Percentiles rank a stretch among this genome's conserved stretches.
phyloP scores from a whole-genome alignment of 2,329 filamentous ascomycete genomes.

The Aspergillus quadricinctus region DNA sequence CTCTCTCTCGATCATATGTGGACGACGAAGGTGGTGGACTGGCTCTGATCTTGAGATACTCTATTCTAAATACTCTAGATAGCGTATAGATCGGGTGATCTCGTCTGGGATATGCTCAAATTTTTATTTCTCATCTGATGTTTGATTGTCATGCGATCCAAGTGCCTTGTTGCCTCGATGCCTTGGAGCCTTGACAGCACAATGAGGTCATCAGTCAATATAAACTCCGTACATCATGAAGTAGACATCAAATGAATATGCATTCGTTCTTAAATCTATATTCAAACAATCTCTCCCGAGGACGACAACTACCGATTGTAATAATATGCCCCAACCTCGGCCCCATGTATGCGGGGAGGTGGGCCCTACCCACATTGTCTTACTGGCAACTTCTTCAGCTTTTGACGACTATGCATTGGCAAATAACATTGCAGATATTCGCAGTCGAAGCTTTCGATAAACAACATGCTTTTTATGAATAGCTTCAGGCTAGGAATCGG shows the following conservation, averaged over 20 bases:
- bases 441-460: not conserved
- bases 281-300: not conserved
- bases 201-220: not conserved
- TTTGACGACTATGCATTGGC: not conserved
- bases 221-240: too few species aligned
- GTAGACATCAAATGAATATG: not conserved
- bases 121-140: not conserved
- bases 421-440: not conserved
- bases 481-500: not conserved
- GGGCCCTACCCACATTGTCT: conserved; percentile 3
- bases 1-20: not conserved
- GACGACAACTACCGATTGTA: not conserved
- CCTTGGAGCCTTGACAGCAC: not conserved
- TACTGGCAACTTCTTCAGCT: not conserved
- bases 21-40: not conserved
- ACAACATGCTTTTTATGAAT: not conserved
- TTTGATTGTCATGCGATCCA: too few species aligned
- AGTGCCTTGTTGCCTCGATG: not conserved
- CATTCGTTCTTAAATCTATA: not conserved
- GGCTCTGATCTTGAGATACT: not conserved
- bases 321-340: conserved; percentile 3
- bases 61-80: not conserved
- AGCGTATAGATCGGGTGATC: not conserved
- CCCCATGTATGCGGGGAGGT: conserved; percentile 12
- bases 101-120: not conserved